Evolutionary conservation across 1,139 yeast genomes (phyloP), one percentile per base, ranked within the genome.

Genomic region (Hyphopichia buzzinii): DNA sequence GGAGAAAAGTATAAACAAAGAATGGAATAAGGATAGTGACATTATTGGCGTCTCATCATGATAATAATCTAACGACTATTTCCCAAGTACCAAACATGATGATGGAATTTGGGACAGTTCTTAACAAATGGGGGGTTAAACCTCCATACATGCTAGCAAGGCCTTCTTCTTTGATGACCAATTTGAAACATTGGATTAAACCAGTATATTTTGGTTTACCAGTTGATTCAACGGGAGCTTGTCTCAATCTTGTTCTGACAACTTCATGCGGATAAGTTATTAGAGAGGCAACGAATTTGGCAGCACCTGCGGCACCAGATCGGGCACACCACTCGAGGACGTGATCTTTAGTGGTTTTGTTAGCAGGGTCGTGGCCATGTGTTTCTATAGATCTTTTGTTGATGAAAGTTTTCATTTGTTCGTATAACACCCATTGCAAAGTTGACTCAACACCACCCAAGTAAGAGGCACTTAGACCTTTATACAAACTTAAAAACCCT

Each of bases 81-180:
- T 94, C 99, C 97, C 98, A 94, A 2, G 98, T 90, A 26, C 99
- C 98, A 70, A 94, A 94, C 97, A 94, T 92, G 47, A 94, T 90
- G 56, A 94, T 89, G 50, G 96, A 87, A 61, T 92, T 94, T 2
- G 99, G 99, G 33, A 94, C 98, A 0, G 98, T 94, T 62, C 98
- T 78, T 64, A 94, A 75, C 51, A 94, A 70, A 63, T 94, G 99
- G 3, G 98, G 97, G 2, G 98, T 92, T 54, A 94, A 72, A 1
- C 99, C 99, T 41, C 99, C 96, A 55, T 94, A 94, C 90, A 94
- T 85, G 29, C 96, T 85, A 3, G 77, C 81, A 37, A 92, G 62
- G 0, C 99, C 98, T 64, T 94, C 98, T 55, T 92, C 97, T 52
- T 83, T 86, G 15, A 87, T 66, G 13, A 94, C 81, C 29, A 89